Evolutionary conservation across 73 alveolate genomes (phyloP).

Genomic region (Paramecium caudatum): DNA sequence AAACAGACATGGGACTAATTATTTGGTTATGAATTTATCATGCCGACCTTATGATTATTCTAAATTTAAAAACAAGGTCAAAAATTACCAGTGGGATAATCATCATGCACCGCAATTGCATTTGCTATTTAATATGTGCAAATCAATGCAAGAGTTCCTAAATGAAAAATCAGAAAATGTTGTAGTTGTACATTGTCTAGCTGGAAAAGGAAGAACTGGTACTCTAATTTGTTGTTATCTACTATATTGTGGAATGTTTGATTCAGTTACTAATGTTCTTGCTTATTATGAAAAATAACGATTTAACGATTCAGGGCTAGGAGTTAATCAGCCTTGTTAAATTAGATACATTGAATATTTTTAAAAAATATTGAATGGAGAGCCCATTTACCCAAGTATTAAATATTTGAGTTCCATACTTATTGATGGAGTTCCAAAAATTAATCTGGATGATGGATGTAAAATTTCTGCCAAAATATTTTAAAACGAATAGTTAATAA

Average conservation of each 20-base stretch:
- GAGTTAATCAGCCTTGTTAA: slow-evolving; percentile 85
- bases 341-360: slow-evolving; percentile 83
- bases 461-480: slow-evolving; percentile 72
- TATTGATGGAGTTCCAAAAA: slow-evolving; percentile 77
- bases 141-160: slow-evolving; percentile 81
- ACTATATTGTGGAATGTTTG: slow-evolving; percentile 81
- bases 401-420: slow-evolving; percentile 65
- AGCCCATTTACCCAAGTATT: slow-evolving; percentile 48
- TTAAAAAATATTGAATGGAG: slow-evolving; percentile 63
- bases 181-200: slow-evolving; percentile 86
- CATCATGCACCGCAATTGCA: slow-evolving; percentile 92
- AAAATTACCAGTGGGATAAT: slow-evolving; percentile 88
- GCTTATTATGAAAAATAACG: slow-evolving; percentile 81
- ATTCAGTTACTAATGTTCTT: slow-evolving; percentile 79
- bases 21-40: slow-evolving; percentile 28
- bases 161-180: slow-evolving; percentile 78
- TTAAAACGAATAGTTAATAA: slow-evolving; percentile 7
- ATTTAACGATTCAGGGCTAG: slow-evolving; percentile 78
- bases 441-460: slow-evolving; percentile 75
- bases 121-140: slow-evolving; percentile 88
- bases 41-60: slow-evolving; percentile 50
- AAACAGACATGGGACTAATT: slow-evolving; percentile 4
- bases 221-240: slow-evolving; percentile 84
- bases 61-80: slow-evolving; percentile 81
- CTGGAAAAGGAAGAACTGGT: slow-evolving; percentile 93